phyloP scores from a whole-genome alignment of 2,329 filamentous ascomycete species.

The Penicillium sp. region DNA sequence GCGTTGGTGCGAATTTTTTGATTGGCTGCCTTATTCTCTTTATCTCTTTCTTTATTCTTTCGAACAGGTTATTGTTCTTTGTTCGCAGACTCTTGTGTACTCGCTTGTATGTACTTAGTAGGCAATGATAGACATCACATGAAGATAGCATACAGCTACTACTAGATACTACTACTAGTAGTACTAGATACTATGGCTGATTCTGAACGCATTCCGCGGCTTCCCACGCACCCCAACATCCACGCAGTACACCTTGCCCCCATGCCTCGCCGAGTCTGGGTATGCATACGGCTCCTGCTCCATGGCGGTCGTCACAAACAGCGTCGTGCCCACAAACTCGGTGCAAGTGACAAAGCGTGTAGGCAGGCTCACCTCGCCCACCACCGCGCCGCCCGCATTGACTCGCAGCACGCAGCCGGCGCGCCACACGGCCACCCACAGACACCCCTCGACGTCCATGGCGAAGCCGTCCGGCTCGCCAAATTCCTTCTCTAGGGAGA shows the following conservation, averaged over 20 bases:
- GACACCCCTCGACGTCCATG: slow-evolving; percentile 75
- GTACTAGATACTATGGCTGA: neutral
- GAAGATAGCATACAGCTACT: too few relatives aligned
- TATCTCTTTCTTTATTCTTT: neutral
- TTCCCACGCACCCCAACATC: slow-evolving; percentile 70
- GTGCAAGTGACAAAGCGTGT: slow-evolving; percentile 78
- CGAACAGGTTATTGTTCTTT: too few relatives aligned
- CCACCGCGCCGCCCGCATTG: slow-evolving; percentile 62
- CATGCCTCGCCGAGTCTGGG: slow-evolving; percentile 58
- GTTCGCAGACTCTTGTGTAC: neutral
- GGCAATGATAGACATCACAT: too few relatives aligned
- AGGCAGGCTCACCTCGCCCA: slow-evolving; percentile 71
- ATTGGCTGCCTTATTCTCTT: neutral
- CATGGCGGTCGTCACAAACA: slow-evolving; percentile 78
- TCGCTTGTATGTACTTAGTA: too few relatives aligned
- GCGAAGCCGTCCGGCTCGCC: slow-evolving; percentile 76
- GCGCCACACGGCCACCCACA: slow-evolving; percentile 87
- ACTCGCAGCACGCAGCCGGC: slow-evolving; percentile 72
- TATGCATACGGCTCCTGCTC: slow-evolving; percentile 62
- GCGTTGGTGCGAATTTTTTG: neutral
- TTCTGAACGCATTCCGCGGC: slow-evolving; percentile 57
- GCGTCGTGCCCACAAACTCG: slow-evolving; percentile 67
- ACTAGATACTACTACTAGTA: too few relatives aligned
- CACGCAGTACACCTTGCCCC: slow-evolving; percentile 70
- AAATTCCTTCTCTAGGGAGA: slow-evolving; percentile 59